Percentiles rank a stretch among this genome's conserved stretches.
phyloP scores from a whole-genome alignment of 345 rosid genomes.

The Excoecaria agallocha region DNA sequence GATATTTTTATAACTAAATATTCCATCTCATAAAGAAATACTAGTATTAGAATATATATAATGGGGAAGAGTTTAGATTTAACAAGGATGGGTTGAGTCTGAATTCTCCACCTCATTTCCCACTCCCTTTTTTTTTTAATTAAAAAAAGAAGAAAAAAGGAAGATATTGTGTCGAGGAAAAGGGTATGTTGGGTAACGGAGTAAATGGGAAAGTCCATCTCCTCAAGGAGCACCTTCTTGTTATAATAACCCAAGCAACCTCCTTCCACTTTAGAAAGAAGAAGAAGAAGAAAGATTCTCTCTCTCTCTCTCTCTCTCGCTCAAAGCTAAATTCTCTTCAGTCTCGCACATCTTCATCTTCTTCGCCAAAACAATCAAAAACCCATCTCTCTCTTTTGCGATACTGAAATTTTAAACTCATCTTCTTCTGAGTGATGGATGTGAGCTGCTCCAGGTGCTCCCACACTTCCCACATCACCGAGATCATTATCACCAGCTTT shows the following conservation, averaged over 20 bases:
- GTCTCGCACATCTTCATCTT: background rate
- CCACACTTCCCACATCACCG: constrained; percentile 69
- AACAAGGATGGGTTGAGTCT: too few species aligned
- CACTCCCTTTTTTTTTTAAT: background rate
- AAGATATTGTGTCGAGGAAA: background rate
- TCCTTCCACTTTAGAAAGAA: background rate
- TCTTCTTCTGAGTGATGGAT: constrained; percentile 54
- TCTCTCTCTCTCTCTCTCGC: too few species aligned
- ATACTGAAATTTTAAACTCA: background rate
- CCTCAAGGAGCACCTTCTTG: constrained; percentile 1
- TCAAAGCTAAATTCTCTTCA: background rate
- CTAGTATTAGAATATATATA: too few species aligned
- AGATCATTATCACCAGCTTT: constrained; percentile 76
- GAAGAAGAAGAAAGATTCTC: background rate
- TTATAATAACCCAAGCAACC: constrained; percentile 25
- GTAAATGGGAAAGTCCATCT: background rate
- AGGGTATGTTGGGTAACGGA: constrained; percentile 33
- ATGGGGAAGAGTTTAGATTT: too few species aligned
- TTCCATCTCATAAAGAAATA: too few species aligned
- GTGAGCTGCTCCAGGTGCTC: constrained; percentile 55
- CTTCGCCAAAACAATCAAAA: background rate
- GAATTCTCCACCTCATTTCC: too few species aligned
- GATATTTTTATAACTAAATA: too few species aligned
- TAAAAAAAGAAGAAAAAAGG: too few species aligned
- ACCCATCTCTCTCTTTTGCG: background rate